Evolutionary conservation across 306 rosid genomes (phyloP).

Genomic region (Urtica urens): DNA sequence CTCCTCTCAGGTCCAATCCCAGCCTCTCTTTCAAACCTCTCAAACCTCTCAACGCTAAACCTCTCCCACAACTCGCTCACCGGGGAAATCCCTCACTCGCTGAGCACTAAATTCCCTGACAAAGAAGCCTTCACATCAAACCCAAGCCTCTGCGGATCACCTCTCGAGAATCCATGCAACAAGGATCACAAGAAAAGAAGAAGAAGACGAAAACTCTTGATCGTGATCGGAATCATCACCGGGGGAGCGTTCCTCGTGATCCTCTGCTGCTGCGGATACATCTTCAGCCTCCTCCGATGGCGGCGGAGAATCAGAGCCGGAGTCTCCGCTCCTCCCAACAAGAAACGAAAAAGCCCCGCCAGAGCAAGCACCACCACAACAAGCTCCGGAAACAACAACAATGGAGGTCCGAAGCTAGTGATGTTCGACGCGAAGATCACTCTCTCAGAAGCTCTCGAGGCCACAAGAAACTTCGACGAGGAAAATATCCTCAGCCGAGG

Average conservation of each 20-base stretch:
- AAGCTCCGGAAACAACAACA: constrained; percentile 55
- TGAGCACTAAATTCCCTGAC: constrained; percentile 39
- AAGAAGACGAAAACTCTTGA: constrained; percentile 44
- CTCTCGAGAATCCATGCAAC: constrained; percentile 50
- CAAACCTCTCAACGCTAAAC: constrained; percentile 35
- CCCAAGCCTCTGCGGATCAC: constrained; percentile 50
- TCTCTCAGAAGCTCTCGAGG: constrained; percentile 61
- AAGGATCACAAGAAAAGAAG: constrained; percentile 31
- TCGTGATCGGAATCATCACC: constrained; percentile 35
- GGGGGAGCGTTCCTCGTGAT: constrained; percentile 48
- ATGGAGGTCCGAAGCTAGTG: constrained; percentile 68
- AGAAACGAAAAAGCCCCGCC: constrained; percentile 37
- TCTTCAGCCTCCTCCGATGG: constrained; percentile 71
- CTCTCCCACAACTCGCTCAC: constrained; percentile 55
- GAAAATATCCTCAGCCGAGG: constrained; percentile 77
- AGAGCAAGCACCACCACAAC: constrained; percentile 48
- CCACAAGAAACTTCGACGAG: constrained; percentile 77
- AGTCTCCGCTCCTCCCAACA: constrained; percentile 46
- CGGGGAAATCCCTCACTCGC: constrained; percentile 50
- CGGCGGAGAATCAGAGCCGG: constrained; percentile 58
- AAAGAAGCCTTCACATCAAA: constrained; percentile 41
- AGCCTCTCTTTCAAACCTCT: constrained; percentile 35
- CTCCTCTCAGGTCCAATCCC: constrained; percentile 54
- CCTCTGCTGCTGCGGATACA: constrained; percentile 55
- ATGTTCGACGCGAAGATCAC: constrained; percentile 72